Evolutionary conservation across 441 rosid species (phyloP).

Genomic region (Adansonia madagascariensis): DNA sequence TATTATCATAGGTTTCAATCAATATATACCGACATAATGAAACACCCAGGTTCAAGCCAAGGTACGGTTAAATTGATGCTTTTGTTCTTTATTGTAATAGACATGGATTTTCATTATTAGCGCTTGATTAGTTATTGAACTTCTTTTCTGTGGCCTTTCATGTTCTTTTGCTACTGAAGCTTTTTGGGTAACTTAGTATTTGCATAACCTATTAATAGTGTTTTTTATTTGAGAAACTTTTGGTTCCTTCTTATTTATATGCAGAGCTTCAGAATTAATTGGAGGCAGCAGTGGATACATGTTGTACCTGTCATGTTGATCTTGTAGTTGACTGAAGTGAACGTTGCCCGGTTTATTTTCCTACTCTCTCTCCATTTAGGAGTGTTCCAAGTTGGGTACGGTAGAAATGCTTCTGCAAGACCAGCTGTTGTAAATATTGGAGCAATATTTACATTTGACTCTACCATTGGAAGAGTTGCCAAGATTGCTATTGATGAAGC

Average conservation of each 20-base stretch:
- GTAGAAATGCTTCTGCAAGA: slow-evolving; percentile 51
- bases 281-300: slow-evolving; percentile 27
- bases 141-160: neutral
- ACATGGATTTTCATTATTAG: slow-evolving; percentile 11
- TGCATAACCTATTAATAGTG: slow-evolving; percentile 4
- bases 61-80: slow-evolving; percentile 19
- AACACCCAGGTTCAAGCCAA: neutral
- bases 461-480: slow-evolving; percentile 80
- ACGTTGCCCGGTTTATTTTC: slow-evolving; percentile 36
- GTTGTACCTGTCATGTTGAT: slow-evolving; percentile 20
- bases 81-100: slow-evolving; percentile 9
- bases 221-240: neutral
- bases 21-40: neutral
- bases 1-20: neutral
- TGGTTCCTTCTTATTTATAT: slow-evolving; percentile 19
- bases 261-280: slow-evolving; percentile 27
- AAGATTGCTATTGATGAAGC: slow-evolving; percentile 89
- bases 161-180: neutral
- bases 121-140: slow-evolving; percentile 10
- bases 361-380: slow-evolving; percentile 40
- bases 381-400: slow-evolving; percentile 39
- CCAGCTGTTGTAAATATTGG: slow-evolving; percentile 75
- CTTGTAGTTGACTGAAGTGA: slow-evolving; percentile 41
- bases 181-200: slow-evolving; percentile 17
- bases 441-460: slow-evolving; percentile 61